Evolutionary conservation across 23 red algal species (phyloP).

Genomic region (Gracilaria gracilis): DNA sequence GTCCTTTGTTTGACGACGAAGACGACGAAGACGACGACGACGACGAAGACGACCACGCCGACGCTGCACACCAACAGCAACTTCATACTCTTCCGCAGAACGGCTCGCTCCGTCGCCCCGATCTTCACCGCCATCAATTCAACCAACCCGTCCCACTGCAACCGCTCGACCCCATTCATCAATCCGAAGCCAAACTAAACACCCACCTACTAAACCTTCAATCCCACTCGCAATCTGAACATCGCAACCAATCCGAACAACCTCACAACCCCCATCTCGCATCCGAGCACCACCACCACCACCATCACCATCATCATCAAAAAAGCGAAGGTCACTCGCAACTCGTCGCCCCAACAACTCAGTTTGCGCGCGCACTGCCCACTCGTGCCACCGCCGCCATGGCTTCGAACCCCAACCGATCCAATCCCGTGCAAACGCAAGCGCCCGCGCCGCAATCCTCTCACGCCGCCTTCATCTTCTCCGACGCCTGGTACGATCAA

Average conservation of each 20-base stretch:
- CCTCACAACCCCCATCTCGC: too few relatives aligned
- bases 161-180: too few relatives aligned
- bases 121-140: neutral
- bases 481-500: constrained; percentile 16
- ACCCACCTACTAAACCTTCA: too few relatives aligned
- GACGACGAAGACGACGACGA: neutral
- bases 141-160: too few relatives aligned
- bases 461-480: constrained; percentile 19
- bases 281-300: too few relatives aligned
- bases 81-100: neutral
- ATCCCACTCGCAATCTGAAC: too few relatives aligned
- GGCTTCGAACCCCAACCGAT: neutral
- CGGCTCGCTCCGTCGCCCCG: neutral
- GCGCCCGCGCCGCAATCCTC: neutral
- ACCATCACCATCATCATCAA: too few relatives aligned
- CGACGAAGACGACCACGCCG: neutral
- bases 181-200: too few relatives aligned
- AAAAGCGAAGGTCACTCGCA: too few relatives aligned
- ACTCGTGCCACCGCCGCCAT: neutral
- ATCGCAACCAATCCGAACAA: too few relatives aligned
- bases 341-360: neutral
- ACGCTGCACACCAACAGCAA: neutral
- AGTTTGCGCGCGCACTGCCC: neutral
- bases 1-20: neutral
- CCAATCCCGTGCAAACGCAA: neutral